Evolutionary conservation across 192 early-diverging fungal species (phyloP).

Genomic region (Backusella luteola): DNA sequence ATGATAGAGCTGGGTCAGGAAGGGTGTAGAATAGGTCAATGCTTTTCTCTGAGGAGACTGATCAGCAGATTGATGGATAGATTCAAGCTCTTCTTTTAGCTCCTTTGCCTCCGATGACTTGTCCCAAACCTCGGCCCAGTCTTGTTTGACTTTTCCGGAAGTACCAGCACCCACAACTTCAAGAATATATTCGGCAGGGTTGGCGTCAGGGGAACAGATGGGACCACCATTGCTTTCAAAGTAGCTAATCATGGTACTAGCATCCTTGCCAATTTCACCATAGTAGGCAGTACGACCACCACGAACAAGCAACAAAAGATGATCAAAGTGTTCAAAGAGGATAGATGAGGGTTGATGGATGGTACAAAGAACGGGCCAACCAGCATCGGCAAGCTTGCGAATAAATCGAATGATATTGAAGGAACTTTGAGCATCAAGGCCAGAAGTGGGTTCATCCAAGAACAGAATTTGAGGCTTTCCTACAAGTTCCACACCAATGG

Average conservation of each 20-base stretch:
- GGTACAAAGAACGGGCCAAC: slow-evolving; percentile 73
- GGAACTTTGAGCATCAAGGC: slow-evolving; percentile 75
- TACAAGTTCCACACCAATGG: slow-evolving; percentile 84
- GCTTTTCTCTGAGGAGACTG: slow-evolving; percentile 20
- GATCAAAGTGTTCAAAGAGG: slow-evolving; percentile 84
- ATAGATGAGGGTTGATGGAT: slow-evolving; percentile 86
- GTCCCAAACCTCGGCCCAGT: slow-evolving; percentile 76
- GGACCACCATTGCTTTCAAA: slow-evolving; percentile 73
- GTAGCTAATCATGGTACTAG: slow-evolving; percentile 62
- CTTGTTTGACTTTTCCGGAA: slow-evolving; percentile 32
- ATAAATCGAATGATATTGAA: slow-evolving; percentile 75
- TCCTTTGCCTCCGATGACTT: slow-evolving; percentile 49
- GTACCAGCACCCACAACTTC: slow-evolving; percentile 72
- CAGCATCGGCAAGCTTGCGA: slow-evolving; percentile 60
- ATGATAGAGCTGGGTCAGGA: slow-evolving; percentile 49
- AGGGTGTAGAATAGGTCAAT: slow-evolving; percentile 43
- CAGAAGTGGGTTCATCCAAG: slow-evolving; percentile 89
- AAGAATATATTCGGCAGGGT: slow-evolving; percentile 86
- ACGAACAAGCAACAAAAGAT: slow-evolving; percentile 72
- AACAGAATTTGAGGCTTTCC: slow-evolving; percentile 76
- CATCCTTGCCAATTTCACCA: slow-evolving; percentile 75
- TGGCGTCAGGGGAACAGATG: slow-evolving; percentile 63
- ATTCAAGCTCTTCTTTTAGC: slow-evolving; percentile 49
- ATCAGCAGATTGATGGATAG: slow-evolving; percentile 46
- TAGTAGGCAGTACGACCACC: slow-evolving; percentile 81